Conservation (phyloP, 2,329 filamentous ascomycete species). For the Bipolaris zeicola region DNA sequence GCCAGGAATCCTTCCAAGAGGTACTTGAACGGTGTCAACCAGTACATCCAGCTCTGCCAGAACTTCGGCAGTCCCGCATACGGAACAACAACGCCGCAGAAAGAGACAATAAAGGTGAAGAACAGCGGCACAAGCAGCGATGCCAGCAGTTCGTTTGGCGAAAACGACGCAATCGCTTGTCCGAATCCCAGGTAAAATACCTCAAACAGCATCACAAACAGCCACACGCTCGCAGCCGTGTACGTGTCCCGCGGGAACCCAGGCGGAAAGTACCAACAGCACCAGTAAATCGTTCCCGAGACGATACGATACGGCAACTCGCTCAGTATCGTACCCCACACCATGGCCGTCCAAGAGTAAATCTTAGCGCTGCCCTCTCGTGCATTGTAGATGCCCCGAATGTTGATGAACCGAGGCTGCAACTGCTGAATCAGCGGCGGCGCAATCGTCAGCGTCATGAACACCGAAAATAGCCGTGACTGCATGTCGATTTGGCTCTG, state of each 20-base stretch:
- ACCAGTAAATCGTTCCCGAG: conserved; percentile 67
- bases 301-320: conserved; percentile 74
- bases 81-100: conserved; percentile 77
- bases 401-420: conserved; percentile 72
- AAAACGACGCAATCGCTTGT: conserved; percentile 69
- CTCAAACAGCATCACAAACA: conserved; percentile 70
- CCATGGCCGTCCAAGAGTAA: conserved; percentile 76
- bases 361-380: conserved; percentile 80
- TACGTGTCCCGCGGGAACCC: conserved; percentile 62
- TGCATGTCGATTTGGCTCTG: conserved; percentile 51
- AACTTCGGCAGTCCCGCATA: conserved; percentile 67
- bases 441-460: conserved; percentile 76
- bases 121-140: conserved; percentile 70
- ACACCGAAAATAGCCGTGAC: conserved; percentile 74
- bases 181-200: conserved; percentile 69
- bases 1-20: conserved; percentile 67
- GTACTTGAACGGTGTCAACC: conserved; percentile 71
- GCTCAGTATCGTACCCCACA: conserved; percentile 67
- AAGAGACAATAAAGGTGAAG: conserved; percentile 71
- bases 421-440: conserved; percentile 78
- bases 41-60: conserved; percentile 61
- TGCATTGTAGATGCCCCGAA: conserved; percentile 70
- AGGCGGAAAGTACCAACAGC: conserved; percentile 59
- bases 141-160: conserved; percentile 70
- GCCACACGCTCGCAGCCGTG: conserved; percentile 65